A percentile compares a stretch with the other conserved stretches of the same genome.
phyloP scores from a whole-genome alignment of 202 grass and related monocot genomes.

The Musa balbisiana region DNA sequence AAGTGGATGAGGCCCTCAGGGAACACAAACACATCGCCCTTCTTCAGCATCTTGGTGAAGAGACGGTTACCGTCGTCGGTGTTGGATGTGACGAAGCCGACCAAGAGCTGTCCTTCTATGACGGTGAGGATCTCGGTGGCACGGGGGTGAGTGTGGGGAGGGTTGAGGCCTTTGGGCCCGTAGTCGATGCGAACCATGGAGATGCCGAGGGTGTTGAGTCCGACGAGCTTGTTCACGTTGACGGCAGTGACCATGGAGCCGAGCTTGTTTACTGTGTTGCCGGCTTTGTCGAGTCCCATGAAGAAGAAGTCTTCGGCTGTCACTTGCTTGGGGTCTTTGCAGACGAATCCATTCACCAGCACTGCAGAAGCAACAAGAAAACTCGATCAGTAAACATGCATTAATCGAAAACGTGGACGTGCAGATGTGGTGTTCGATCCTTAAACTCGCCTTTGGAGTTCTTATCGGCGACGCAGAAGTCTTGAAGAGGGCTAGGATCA shows the following conservation, averaged over 20 bases:
- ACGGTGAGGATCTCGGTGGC: not conserved
- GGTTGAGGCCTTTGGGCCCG: no score
- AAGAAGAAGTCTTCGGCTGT: not conserved
- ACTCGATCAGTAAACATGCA: no score
- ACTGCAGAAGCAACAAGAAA: no score
- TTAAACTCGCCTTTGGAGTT: not conserved
- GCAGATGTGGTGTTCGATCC: no score
- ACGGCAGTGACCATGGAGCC: not conserved
- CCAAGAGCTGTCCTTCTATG: not conserved
- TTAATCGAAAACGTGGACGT: no score
- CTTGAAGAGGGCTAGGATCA: not conserved
- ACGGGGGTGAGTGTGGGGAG: no score
- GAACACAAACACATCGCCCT: not conserved
- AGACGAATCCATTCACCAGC: no score
- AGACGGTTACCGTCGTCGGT: not conserved
- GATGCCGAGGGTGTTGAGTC: no score
- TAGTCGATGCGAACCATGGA: no score
- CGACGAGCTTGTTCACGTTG: no score
- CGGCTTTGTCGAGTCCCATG: not conserved
- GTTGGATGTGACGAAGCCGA: not conserved
- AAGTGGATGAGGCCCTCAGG: not conserved
- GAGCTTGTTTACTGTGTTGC: not conserved
- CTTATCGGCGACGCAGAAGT: not conserved
- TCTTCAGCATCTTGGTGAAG: not conserved
- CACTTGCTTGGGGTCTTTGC: no score